Percentiles rank a stretch among this genome's conserved stretches.
These are phyloP conservation scores for Colletotrichum gloeosporioides DNA, from an alignment of 2,329 filamentous ascomycete genomes.

Conservation along the genomic window DNA sequence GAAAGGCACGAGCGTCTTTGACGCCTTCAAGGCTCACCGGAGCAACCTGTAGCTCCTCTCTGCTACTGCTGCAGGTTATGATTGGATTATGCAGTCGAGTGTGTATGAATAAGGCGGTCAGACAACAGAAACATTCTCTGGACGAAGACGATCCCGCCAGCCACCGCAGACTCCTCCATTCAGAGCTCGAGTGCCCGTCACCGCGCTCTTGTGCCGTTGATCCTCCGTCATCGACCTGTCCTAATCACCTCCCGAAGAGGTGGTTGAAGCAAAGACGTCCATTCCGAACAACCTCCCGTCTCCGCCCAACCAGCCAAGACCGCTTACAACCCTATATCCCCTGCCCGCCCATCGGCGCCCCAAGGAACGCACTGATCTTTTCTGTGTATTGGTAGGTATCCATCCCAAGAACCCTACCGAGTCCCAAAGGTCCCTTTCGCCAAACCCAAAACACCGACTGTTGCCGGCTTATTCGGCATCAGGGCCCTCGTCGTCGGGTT, in stretches of 20 bases:
- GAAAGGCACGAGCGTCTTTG: conserved; percentile 64
- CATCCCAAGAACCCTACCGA: not conserved
- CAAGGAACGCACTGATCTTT: not conserved
- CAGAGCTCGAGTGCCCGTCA: not conserved
- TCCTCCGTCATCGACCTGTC: not conserved
- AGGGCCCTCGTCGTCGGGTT: not conserved
- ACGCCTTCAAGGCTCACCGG: conserved; percentile 68
- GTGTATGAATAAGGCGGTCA: not conserved
- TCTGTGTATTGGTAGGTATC: not conserved
- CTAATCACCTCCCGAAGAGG: not conserved
- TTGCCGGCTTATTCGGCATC: not conserved
- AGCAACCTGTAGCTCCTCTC: conserved; percentile 30
- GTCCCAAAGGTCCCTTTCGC: not conserved
- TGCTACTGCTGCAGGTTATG: not conserved
- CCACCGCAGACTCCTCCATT: not conserved
- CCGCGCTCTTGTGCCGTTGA: not conserved
- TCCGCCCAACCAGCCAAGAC: not conserved
- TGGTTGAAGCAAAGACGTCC: not conserved
- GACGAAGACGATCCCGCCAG: conserved; percentile 11
- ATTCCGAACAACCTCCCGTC: not conserved
- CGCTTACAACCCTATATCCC: not conserved
- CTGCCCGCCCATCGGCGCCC: not conserved
- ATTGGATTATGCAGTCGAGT: not conserved
- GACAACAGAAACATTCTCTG: conserved; percentile 25
- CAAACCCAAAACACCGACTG: not conserved